Evolutionary conservation across 495 filamentous ascomycete genomes (phyloP).

Genomic region (Bathelium albidoporum): DNA sequence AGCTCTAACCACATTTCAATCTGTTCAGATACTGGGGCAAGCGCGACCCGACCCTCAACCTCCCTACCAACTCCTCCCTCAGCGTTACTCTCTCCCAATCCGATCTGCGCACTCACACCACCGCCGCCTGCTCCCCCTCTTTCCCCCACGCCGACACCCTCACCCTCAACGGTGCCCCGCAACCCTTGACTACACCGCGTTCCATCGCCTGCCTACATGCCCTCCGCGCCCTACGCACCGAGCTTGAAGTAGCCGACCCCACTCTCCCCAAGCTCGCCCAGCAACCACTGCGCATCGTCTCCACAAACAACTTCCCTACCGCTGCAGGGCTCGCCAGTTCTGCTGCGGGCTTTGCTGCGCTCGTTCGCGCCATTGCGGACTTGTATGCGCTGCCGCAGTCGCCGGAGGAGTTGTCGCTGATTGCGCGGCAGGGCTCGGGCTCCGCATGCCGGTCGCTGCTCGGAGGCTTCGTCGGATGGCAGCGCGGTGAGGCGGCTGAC

Average conservation of each 20-base stretch:
- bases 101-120: conserved; percentile 91
- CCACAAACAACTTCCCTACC: conserved; percentile 97
- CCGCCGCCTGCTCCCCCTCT: conserved; percentile 74
- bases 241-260: conserved; percentile 59
- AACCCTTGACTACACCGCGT: conserved; percentile 77
- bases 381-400: conserved; percentile 74
- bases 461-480: conserved; percentile 93
- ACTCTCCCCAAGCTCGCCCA: conserved; percentile 66
- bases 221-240: conserved; percentile 63
- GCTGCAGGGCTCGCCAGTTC: conserved; percentile 91
- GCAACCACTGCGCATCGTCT: conserved; percentile 69
- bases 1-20: conserved; percentile 19
- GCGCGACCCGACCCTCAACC: conserved; percentile 80
- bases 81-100: conserved; percentile 89
- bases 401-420: conserved; percentile 68
- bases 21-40: conserved; percentile 90
- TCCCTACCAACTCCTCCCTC: conserved; percentile 95
- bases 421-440: conserved; percentile 91
- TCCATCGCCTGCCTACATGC: conserved; percentile 84
- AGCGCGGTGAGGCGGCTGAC: conserved; percentile 58
- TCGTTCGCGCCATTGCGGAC: conserved; percentile 85
- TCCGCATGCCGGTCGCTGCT: conserved; percentile 87
- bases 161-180: conserved; percentile 68
- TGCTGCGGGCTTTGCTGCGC: conserved; percentile 88
- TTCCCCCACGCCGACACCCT: conserved; percentile 73